phyloP scores from a whole-genome alignment of 176 grass and related monocot genomes.

The Stipa capillata region DNA sequence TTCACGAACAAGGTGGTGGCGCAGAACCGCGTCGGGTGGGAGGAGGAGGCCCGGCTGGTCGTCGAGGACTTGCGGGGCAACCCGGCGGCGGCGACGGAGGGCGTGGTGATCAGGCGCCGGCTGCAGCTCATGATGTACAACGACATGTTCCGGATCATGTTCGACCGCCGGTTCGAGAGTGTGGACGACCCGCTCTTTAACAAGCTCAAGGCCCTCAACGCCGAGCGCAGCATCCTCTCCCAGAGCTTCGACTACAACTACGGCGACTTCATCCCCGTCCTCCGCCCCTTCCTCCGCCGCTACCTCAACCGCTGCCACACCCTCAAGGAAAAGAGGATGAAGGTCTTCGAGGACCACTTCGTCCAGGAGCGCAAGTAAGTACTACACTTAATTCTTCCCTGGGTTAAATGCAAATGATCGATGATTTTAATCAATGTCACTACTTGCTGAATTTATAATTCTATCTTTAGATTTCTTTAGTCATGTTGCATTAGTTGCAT shows the following conservation, averaged over 20 bases:
- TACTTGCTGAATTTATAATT: not conserved
- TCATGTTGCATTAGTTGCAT: not conserved
- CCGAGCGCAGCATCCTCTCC: slow-evolving; percentile 64
- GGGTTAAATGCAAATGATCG: no score
- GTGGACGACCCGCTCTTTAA: slow-evolving; percentile 68
- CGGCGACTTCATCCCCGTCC: slow-evolving; percentile 89
- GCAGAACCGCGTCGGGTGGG: slow-evolving; percentile 68
- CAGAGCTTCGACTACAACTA: slow-evolving; percentile 99
- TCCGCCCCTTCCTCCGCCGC: slow-evolving; percentile 64
- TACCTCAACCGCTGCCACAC: slow-evolving; percentile 72
- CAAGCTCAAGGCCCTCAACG: slow-evolving; percentile 78
- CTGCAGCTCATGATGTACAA: slow-evolving; percentile 99
- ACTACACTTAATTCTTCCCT: not conserved
- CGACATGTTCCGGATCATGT: slow-evolving; percentile 99
- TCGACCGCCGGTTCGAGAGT: slow-evolving; percentile 64
- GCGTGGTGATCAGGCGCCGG: slow-evolving; percentile 48
- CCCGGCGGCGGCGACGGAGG: slow-evolving; percentile 33
- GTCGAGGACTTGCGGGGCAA: slow-evolving; percentile 59
- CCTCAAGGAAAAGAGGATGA: slow-evolving; percentile 63
- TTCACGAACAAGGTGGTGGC: slow-evolving; percentile 87
- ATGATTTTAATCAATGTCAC: not conserved
- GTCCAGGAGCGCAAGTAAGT: slow-evolving; percentile 78
- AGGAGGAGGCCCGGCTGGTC: slow-evolving; percentile 72
- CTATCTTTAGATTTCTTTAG: not conserved
- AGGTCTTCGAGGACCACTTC: slow-evolving; percentile 82